Conservation (phyloP, 345 rosid species). For the Aquilaria yunnanensis region DNA sequence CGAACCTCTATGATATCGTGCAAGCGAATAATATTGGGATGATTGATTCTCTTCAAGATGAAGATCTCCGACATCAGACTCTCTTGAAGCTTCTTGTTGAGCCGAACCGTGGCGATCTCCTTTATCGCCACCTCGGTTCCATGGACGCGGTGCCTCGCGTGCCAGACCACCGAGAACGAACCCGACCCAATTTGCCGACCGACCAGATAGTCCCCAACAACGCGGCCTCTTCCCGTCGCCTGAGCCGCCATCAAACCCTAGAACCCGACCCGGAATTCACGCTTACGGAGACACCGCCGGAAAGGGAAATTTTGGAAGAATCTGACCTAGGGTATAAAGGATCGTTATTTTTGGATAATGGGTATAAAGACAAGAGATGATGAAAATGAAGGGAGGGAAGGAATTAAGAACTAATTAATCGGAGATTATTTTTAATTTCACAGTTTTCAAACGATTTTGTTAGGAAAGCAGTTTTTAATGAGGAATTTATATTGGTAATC, state of each 20-base stretch:
- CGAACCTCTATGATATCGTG: constrained; percentile 86
- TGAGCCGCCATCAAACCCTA: constrained; percentile 64
- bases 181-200: constrained; percentile 92
- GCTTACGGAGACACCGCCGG: constrained; percentile 13
- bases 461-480: no score
- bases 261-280: constrained; percentile 18
- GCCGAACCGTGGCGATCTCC: constrained; percentile 65
- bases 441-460: no score
- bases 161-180: constrained; percentile 97
- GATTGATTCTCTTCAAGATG: constrained; percentile 62
- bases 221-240: constrained; percentile 49
- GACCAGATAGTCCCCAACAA: constrained; percentile 84
- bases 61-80: constrained; percentile 90
- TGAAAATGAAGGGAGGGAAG: constrained; percentile 3
- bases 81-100: constrained; percentile 79
- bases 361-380: constrained; percentile 16
- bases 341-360: constrained; percentile 14
- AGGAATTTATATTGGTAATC: no score
- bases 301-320: constrained; percentile 24
- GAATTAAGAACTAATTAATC: constrained; percentile 8
- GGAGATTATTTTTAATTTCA: neutral
- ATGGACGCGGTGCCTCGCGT: constrained; percentile 79
- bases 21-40: constrained; percentile 83
- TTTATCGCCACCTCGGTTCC: constrained; percentile 95
- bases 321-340: constrained; percentile 23